Evolutionary conservation across 208 protist genomes (phyloP).

Genomic region (Naegleria lovaniensis): DNA sequence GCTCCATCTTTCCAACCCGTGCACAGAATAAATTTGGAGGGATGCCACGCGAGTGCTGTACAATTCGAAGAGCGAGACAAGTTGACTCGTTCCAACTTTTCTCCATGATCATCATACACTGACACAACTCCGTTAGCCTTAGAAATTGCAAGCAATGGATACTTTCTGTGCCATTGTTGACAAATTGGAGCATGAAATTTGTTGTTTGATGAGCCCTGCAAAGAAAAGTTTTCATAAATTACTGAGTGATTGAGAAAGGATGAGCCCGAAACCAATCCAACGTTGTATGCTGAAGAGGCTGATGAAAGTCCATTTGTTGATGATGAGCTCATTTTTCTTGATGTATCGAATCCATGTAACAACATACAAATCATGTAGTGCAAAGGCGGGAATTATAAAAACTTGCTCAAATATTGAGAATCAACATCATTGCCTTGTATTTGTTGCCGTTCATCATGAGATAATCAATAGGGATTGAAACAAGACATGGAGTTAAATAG

Average conservation of each 20-base stretch:
- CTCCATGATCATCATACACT: slow-evolving; percentile 6
- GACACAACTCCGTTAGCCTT: not conserved
- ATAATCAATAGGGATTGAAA: no score
- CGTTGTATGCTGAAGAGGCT: not conserved
- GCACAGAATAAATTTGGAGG: slow-evolving; percentile 54
- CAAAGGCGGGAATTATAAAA: no score
- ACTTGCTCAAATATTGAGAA: no score
- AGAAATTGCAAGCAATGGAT: not conserved
- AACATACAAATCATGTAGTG: no score
- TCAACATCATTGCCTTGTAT: no score
- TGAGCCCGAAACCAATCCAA: not conserved
- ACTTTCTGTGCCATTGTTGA: not conserved
- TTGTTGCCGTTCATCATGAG: no score
- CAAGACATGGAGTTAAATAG: no score
- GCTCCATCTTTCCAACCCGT: slow-evolving; percentile 73
- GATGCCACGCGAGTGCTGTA: slow-evolving; percentile 69
- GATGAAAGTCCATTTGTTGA: no score
- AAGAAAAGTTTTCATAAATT: not conserved
- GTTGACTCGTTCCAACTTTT: not conserved
- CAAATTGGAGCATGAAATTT: not conserved
- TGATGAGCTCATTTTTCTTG: no score
- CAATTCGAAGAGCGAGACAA: slow-evolving; percentile 24
- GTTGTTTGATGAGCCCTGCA: not conserved
- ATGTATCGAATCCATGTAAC: no score
- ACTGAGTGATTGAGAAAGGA: not conserved